Base-by-base conservation (phyloP, 371 early-diverging fungal genomes). In the Lichtheimia corymbifera region DNA sequence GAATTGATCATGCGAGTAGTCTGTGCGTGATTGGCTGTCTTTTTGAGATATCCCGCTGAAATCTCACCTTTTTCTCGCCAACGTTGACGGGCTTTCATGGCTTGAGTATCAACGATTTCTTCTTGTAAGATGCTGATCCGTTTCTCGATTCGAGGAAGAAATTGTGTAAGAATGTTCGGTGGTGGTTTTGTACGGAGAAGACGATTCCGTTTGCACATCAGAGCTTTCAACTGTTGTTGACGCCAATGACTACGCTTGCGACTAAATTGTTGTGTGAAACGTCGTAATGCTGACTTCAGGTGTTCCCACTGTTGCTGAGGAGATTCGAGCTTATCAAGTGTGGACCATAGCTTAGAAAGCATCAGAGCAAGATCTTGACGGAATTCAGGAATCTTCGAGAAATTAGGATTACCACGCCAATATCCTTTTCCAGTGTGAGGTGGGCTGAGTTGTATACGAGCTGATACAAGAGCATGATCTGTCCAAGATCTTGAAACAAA, bases 401-500 rank as follows among this genome's bases (percentile, higher is more conserved):
- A 35, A 24, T 40, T 30, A 7, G 60, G 60, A 28, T 60, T 50
- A 22, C 52, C 51, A 17, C 60, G 28, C 60, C 60, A 60, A 25
- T 40, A 53, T 2, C 60, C 52, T 50, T 60, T 50, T n/a, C 60
- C 60, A 17, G 9, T 40, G 6, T 13, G 2, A 4, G 6, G 13
- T 4, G 2, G 3, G 35, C 42, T 42, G 3, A 60, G 4, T 4
- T 14, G 24, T 2, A 60, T 7, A 13, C 11, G 3, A 12, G 42
- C 20, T 2, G 42, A 40, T 13, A 60, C 43, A 5, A 60, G 41
- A 53, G 60, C 60, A 51, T 60, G 60, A 49, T 60, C 60, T 5
- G 60, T 11, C 60, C 60, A 60, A 1, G 2, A 28, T 13, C 14
- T 4, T 4, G 5, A 3, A 14, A 60, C 2, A 20, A 22, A 25